phyloP scores from a whole-genome alignment of 352 stramenopile genomes.

The Phytophthora palmivora region DNA sequence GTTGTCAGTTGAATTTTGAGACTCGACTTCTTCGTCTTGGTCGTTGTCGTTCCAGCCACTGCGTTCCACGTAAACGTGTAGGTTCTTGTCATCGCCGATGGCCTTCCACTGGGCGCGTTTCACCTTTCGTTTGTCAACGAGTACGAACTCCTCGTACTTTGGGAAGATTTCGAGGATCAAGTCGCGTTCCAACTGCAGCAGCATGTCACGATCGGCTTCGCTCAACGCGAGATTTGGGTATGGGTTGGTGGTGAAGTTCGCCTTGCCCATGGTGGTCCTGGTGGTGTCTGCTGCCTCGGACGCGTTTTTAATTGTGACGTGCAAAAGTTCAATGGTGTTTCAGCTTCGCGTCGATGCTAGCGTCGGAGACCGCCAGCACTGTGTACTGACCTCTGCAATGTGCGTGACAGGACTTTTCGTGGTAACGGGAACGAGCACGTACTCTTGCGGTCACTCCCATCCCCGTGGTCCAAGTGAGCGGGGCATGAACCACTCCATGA shows the following conservation, averaged over 20 bases:
- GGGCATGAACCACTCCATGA: neutral
- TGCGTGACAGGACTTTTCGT: slow-evolving; percentile 3
- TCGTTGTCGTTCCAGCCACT: slow-evolving; percentile 15
- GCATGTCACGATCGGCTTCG: slow-evolving; percentile 16
- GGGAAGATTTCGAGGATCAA: slow-evolving; percentile 35
- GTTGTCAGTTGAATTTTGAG: neutral
- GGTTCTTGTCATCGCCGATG: slow-evolving; percentile 31
- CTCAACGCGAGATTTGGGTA: slow-evolving; percentile 34
- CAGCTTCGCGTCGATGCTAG: slow-evolving; percentile 4
- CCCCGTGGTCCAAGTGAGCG: slow-evolving; percentile 7
- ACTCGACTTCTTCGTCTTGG: slow-evolving; percentile 1
- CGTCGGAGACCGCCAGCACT: neutral
- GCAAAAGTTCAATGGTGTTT: neutral
- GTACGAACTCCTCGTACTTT: slow-evolving; percentile 37
- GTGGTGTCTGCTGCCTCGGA: neutral
- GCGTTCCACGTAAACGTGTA: slow-evolving; percentile 41
- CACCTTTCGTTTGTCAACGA: slow-evolving; percentile 24
- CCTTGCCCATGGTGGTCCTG: slow-evolving; percentile 20
- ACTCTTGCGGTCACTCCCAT: slow-evolving; percentile 1
- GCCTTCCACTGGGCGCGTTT: slow-evolving; percentile 35
- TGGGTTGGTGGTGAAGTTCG: slow-evolving; percentile 34
- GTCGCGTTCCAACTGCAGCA: slow-evolving; percentile 30
- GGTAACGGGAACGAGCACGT: slow-evolving; percentile 8
- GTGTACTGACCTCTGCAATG: neutral
- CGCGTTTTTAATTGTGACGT: slow-evolving; percentile 25